Percentiles rank a stretch among this genome's conserved stretches.
Conservation (phyloP, 1,284 basidiomycete genomes). For the Salmacisia buchloeana region DNA sequence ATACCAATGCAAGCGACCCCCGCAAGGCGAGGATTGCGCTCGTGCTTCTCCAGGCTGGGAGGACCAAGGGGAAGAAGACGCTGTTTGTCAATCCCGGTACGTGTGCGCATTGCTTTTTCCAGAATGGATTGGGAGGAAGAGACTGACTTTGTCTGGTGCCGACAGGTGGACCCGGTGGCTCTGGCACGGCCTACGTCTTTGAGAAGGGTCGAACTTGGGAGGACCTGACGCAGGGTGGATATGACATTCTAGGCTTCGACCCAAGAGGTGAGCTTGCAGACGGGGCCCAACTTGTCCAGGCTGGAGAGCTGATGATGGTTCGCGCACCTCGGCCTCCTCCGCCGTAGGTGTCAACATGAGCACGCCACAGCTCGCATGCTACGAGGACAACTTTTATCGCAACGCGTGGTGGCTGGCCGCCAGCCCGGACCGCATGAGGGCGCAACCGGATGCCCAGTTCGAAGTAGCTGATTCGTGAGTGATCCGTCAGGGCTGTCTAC, state of each 20-base stretch:
- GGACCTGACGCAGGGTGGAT: background rate
- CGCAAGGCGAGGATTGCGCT: conserved; percentile 15
- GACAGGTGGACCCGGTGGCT: background rate
- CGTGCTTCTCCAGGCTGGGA: background rate
- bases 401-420: too few relatives aligned
- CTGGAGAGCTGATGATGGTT: too few relatives aligned
- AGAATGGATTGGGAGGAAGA: too few relatives aligned
- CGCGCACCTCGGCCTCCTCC: too few relatives aligned
- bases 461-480: background rate
- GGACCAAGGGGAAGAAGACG: background rate
- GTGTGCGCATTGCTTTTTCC: too few relatives aligned
- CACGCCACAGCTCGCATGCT: too few relatives aligned
- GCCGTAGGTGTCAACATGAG: too few relatives aligned
- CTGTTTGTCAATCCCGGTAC: background rate
- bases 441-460: background rate
- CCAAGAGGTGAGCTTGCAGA: background rate
- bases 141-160: too few relatives aligned
- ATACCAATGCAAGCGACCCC: conserved; percentile 18
- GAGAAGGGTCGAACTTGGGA: background rate
- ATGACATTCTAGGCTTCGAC: conserved; percentile 1
- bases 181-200: background rate
- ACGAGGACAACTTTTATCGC: too few relatives aligned
- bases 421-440: too few relatives aligned
- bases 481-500: background rate
- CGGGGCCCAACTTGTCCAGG: too few relatives aligned